Percentiles rank a stretch among this genome's conserved stretches.
phyloP scores from a whole-genome alignment of 176 grass and related monocot species.

The Oryza glumipatula region DNA sequence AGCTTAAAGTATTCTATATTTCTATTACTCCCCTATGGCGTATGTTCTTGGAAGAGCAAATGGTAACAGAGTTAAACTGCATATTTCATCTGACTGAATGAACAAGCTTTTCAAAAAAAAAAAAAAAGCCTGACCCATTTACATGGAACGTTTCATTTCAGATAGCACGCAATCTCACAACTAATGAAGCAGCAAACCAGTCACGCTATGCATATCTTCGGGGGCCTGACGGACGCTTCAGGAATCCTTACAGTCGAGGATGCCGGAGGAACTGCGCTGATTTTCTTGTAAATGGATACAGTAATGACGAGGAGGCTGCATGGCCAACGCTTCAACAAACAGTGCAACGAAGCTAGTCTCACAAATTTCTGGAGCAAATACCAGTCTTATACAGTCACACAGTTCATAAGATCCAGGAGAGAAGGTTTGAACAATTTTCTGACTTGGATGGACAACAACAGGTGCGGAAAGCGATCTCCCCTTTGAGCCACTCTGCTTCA shows the following conservation, averaged over 20 bases:
- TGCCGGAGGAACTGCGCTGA: slow-evolving; percentile 72
- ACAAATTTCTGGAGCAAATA: not conserved
- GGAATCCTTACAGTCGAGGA: slow-evolving; percentile 85
- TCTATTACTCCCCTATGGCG: not conserved
- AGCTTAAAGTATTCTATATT: not conserved
- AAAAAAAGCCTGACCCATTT: slow-evolving; percentile 10
- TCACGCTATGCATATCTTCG: slow-evolving; percentile 81
- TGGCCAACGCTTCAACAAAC: slow-evolving; percentile 91
- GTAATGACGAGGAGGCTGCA: slow-evolving; percentile 66
- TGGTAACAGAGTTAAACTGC: not conserved
- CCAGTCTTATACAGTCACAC: not conserved
- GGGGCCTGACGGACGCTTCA: slow-evolving; percentile 79
- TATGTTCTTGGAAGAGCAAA: slow-evolving; percentile 9
- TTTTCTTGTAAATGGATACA: slow-evolving; percentile 77
- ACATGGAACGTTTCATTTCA: slow-evolving; percentile 37
- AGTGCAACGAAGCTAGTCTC: slow-evolving; percentile 37
- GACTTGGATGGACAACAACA: not conserved
- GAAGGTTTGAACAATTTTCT: not conserved
- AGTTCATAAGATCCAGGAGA: not conserved
- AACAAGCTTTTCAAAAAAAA: slow-evolving; percentile 23
- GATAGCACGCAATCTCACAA: slow-evolving; percentile 86
- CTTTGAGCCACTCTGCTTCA: not conserved
- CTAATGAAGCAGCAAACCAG: slow-evolving; percentile 80
- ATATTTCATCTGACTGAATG: not conserved
- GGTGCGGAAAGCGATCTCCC: not conserved